A percentile compares a stretch with the other conserved stretches of the same genome.
Evolutionary conservation across 768 basidiomycete genomes (phyloP).

Genomic region (Cyclocybe cylindracea): DNA sequence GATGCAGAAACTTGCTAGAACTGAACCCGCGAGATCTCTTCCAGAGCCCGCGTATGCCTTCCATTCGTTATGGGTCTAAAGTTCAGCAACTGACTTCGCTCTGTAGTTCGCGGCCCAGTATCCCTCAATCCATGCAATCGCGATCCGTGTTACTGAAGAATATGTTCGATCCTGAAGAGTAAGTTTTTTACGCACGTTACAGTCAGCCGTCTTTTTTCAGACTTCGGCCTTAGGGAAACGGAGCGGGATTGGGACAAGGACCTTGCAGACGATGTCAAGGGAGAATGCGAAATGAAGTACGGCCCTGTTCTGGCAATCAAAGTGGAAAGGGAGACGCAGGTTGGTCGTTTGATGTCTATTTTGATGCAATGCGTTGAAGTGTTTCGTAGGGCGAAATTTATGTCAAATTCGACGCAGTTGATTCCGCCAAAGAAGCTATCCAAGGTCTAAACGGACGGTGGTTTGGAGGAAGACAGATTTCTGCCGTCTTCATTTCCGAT

Average conservation of each 20-base stretch:
- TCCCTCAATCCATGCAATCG: slow-evolving; percentile 87
- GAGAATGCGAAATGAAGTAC: slow-evolving; percentile 91
- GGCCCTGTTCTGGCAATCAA: slow-evolving; percentile 87
- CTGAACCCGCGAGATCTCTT: slow-evolving; percentile 61
- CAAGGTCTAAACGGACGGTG: slow-evolving; percentile 94
- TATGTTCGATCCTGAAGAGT: slow-evolving; percentile 99
- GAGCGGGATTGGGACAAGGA: slow-evolving; percentile 97
- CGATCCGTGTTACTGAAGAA: slow-evolving; percentile 87
- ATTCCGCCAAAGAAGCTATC: slow-evolving; percentile 80
- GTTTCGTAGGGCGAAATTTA: slow-evolving; percentile 88
- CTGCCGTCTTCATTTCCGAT: slow-evolving; percentile 88
- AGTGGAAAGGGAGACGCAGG: slow-evolving; percentile 92
- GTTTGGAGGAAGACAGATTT: slow-evolving; percentile 92
- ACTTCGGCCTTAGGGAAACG: slow-evolving; percentile 53
- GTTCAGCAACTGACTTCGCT: slow-evolving; percentile 12
- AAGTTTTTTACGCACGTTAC: slow-evolving; percentile 26
- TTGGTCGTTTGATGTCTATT: slow-evolving; percentile 28
- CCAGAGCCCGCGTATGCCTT: slow-evolving; percentile 62
- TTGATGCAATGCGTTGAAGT: slow-evolving; percentile 9
- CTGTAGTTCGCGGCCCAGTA: slow-evolving; percentile 59
- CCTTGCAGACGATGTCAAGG: slow-evolving; percentile 93
- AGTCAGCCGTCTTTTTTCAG: slow-evolving; percentile 36
- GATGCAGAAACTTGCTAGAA: slow-evolving; percentile 99
- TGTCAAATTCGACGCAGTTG: slow-evolving; percentile 83
- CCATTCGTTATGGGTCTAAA: neutral